A percentile compares a stretch with the other conserved stretches of the same genome.
These are phyloP conservation scores for Astrothelium macrocarpum DNA, from an alignment of 495 filamentous ascomycete genomes.

Conservation along the genomic window DNA sequence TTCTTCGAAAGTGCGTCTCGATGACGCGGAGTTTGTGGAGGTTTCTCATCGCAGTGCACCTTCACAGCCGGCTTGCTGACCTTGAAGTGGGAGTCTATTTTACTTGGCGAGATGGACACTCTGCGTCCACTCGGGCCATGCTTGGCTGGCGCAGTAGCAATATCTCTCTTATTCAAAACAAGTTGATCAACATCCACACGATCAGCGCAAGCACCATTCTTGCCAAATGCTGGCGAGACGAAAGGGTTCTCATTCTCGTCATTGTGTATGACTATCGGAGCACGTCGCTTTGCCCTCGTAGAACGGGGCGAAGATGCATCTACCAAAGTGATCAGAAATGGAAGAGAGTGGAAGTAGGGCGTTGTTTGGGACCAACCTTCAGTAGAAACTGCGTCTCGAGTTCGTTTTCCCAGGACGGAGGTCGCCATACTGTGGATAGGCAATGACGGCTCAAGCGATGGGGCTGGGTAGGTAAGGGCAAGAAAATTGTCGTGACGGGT, in stretches of 20 bases:
- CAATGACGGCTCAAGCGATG: background rate
- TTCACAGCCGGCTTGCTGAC: slow-evolving; percentile 17
- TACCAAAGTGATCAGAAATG: background rate
- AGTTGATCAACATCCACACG: slow-evolving; percentile 31
- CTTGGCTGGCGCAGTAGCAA: slow-evolving; percentile 24
- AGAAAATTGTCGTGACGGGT: background rate
- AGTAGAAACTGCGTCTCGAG: slow-evolving; percentile 6
- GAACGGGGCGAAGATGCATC: slow-evolving; percentile 18
- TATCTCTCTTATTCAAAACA: background rate
- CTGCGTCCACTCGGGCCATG: slow-evolving; percentile 23
- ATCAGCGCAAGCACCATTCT: slow-evolving; percentile 13
- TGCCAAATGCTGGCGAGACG: slow-evolving; percentile 18
- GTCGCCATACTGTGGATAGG: slow-evolving; percentile 12
- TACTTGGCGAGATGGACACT: slow-evolving; percentile 24
- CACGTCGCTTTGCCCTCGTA: slow-evolving; percentile 55
- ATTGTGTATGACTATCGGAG: slow-evolving; percentile 35
- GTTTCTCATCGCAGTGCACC: slow-evolving; percentile 18
- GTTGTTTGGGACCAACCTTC: slow-evolving; percentile 14
- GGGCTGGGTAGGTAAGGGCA: background rate
- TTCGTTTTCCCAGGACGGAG: slow-evolving; percentile 20
- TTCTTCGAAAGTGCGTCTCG: slow-evolving; percentile 54
- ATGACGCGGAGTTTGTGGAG: slow-evolving; percentile 57
- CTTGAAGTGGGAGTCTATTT: slow-evolving; percentile 27
- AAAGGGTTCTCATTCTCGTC: slow-evolving; percentile 49
- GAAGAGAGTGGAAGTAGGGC: background rate